phyloP scores from a whole-genome alignment of 2,329 filamentous ascomycete species.

The Xenoacremonium recifei region DNA sequence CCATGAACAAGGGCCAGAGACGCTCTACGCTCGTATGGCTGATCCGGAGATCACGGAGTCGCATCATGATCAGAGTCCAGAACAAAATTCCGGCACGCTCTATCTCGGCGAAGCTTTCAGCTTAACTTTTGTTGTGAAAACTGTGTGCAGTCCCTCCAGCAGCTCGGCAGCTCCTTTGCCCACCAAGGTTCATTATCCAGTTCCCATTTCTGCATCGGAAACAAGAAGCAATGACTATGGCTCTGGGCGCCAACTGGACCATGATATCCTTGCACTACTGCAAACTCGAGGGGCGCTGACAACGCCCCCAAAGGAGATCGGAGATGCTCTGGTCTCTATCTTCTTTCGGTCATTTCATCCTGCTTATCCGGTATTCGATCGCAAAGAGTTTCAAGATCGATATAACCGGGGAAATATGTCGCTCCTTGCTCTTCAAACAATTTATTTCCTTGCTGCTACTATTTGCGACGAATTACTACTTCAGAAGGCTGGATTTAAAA shows the following conservation, averaged over 20 bases:
- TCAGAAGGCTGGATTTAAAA: slow-evolving; percentile 27
- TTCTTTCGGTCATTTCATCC: neutral
- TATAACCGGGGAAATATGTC: slow-evolving; percentile 28
- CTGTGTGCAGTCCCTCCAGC: neutral
- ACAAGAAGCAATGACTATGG: neutral
- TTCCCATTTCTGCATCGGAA: neutral
- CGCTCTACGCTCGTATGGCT: neutral
- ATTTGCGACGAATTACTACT: slow-evolving; percentile 44
- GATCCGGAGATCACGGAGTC: neutral
- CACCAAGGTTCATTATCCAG: neutral
- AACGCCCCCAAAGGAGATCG: neutral
- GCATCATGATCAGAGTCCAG: too few species aligned
- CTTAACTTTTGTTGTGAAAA: neutral
- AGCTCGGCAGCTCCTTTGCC: neutral
- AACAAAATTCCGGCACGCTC: neutral
- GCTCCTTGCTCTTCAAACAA: slow-evolving; percentile 44
- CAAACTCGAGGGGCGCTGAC: neutral
- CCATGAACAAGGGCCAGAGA: neutral
- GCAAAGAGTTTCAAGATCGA: neutral
- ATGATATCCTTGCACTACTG: neutral
- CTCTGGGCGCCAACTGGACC: neutral
- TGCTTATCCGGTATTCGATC: neutral
- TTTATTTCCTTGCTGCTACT: slow-evolving; percentile 48
- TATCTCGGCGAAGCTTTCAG: neutral
- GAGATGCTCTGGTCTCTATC: neutral